Percentiles rank a stretch among this genome's conserved stretches.
Evolutionary conservation across 805 yeast genomes (phyloP).

Genomic region (Wickerhamomyces chaumierensis): DNA sequence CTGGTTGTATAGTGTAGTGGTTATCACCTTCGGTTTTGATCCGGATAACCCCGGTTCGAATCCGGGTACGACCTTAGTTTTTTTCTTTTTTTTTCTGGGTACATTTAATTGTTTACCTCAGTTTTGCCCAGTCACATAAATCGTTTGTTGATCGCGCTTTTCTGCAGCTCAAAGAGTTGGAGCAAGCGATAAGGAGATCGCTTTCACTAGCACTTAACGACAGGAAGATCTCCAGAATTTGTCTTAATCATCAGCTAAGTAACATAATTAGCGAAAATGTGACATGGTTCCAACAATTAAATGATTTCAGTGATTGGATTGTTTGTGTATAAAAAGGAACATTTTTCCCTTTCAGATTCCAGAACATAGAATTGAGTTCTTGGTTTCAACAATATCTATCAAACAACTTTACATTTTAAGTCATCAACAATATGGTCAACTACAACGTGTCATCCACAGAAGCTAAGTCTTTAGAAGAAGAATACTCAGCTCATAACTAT

Average conservation of each 20-base stretch:
- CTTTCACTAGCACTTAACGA: not conserved
- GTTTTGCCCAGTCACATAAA: too few species aligned
- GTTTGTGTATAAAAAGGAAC: too few species aligned
- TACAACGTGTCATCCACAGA: conserved; percentile 48
- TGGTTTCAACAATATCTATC: not conserved
- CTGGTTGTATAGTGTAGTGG: conserved; percentile 49
- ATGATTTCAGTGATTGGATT: not conserved
- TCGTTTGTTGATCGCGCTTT: not conserved
- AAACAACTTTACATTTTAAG: not conserved
- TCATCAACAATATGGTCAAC: conserved; percentile 10
- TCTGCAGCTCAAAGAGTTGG: too few species aligned
- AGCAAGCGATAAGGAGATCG: too few species aligned
- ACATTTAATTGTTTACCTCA: too few species aligned
- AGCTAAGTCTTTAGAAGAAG: conserved; percentile 57
- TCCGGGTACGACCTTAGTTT: conserved; percentile 66
- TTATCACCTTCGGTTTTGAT: conserved; percentile 51
- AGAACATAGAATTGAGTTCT: not conserved
- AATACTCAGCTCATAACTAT: conserved; percentile 92
- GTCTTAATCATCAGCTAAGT: not conserved
- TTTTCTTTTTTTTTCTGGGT: not conserved
- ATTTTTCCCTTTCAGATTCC: not conserved
- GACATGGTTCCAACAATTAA: not conserved
- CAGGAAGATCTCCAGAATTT: not conserved
- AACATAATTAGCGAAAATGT: not conserved
- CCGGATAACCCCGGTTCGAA: conserved; percentile 75